These are phyloP conservation scores for Heliamphora pulchella DNA, from an alignment of 179 eudicot genomes.

Conservation along the genomic window DNA sequence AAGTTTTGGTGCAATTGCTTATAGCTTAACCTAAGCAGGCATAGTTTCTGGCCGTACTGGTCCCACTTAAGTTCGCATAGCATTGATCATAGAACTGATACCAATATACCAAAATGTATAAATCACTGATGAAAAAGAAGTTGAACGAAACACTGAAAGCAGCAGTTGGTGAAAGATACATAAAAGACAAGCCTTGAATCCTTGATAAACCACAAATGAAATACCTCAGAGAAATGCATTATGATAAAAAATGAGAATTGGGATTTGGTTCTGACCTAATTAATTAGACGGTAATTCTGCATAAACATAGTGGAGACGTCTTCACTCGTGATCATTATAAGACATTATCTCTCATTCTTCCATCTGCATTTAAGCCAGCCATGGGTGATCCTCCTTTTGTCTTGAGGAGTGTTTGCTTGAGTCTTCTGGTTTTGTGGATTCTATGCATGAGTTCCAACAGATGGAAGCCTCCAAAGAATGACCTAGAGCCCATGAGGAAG, in stretches of 20 bases:
- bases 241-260: too few relatives aligned
- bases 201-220: conserved; percentile 8
- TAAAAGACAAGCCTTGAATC: conserved; percentile 22
- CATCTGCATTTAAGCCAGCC: conserved; percentile 5
- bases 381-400: conserved; percentile 12
- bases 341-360: not conserved
- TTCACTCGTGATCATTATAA: too few relatives aligned
- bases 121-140: not conserved
- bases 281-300: too few relatives aligned
- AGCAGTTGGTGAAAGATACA: conserved; percentile 5
- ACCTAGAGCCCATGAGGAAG: conserved; percentile 23
- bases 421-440: conserved; percentile 19
- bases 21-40: not conserved
- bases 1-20: not conserved
- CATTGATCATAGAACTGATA: too few relatives aligned
- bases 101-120: not conserved
- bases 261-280: too few relatives aligned
- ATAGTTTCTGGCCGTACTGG: not conserved
- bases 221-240: not conserved
- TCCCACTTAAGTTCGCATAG: not conserved
- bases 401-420: conserved; percentile 1
- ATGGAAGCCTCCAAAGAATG: conserved; percentile 6
- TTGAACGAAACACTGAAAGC: not conserved
- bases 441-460: conserved; percentile 8
- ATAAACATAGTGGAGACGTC: too few relatives aligned